phyloP scores from a whole-genome alignment of 495 filamentous ascomycete genomes.

The Aspergillus cristatus region DNA sequence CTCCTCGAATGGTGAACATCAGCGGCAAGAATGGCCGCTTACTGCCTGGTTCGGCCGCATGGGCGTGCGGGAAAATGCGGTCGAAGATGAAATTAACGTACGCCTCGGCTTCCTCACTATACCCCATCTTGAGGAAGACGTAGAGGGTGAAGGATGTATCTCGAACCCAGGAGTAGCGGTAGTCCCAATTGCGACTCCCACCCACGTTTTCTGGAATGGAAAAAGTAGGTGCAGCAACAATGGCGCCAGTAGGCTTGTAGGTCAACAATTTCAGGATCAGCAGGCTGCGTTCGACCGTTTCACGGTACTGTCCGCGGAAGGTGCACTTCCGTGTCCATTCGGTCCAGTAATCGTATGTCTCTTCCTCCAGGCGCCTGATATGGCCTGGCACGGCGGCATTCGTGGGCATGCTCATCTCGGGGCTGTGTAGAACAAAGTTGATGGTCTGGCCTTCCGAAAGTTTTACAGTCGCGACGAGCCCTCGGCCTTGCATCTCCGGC shows the following conservation, averaged over 20 bases:
- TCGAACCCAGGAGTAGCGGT: constrained; percentile 65
- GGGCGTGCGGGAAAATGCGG: constrained; percentile 39
- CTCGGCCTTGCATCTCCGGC: constrained; percentile 45
- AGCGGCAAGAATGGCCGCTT: constrained; percentile 49
- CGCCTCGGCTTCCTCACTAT: constrained; percentile 61
- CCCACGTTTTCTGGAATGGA: constrained; percentile 67
- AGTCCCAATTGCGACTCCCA: constrained; percentile 68
- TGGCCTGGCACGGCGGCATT: constrained; percentile 41
- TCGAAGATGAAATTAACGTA: constrained; percentile 69
- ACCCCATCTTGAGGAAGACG: constrained; percentile 63
- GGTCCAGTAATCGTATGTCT: constrained; percentile 58
- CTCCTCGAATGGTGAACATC: constrained; percentile 68
- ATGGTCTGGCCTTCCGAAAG: constrained; percentile 56
- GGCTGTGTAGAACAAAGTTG: constrained; percentile 52
- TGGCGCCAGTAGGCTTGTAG: constrained; percentile 52
- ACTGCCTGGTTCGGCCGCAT: constrained; percentile 31
- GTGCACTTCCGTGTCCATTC: constrained; percentile 60
- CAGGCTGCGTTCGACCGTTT: constrained; percentile 57
- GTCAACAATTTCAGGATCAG: constrained; percentile 66
- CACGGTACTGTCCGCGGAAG: constrained; percentile 62
- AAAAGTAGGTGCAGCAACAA: constrained; percentile 49
- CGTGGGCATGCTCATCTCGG: constrained; percentile 32
- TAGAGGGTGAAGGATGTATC: constrained; percentile 70
- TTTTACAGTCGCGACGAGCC: constrained; percentile 47
- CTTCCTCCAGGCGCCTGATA: constrained; percentile 50